Evolutionary conservation across 495 filamentous ascomycete genomes (phyloP), one percentile per base, ranked within the genome.

Genomic region (Monascus purpureus): DNA sequence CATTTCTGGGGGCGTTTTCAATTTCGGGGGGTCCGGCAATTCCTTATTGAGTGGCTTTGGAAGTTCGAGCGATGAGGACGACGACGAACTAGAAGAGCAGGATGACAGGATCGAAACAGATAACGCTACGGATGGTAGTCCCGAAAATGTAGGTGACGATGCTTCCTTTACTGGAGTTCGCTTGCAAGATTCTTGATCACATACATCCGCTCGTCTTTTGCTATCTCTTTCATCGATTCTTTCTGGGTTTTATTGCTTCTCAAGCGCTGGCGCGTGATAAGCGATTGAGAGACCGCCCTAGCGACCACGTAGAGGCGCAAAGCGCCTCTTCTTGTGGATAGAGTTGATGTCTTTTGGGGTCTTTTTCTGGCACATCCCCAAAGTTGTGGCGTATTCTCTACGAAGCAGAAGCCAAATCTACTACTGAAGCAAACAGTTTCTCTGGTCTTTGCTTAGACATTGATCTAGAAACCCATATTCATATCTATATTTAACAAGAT

Each of bases 61-160:
- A 41, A 90, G 80, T 58, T 93, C 83, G 8, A 94, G 85, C 46
- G 86, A 93, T 41, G 90, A 95, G 43, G 90, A 96, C 35, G 90
- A 97, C 40, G 90, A 95, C 43, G 90, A 97, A 39, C 77, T 82
- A 71, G 81, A 85, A 32, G 86, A 87, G 45, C 78, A 87, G 30
- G 82, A 79, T 36, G 85, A 90, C 37, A 50, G 50, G 37, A 47
- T 52, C 32, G 18, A 49, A 28, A 41, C 39, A 26, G 49, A 55
- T 25, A 38, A 43, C 42, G 32, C 43, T 31, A 48, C 59, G 8
- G 50, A 57, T 35, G 55, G 52, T 38, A 67, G 71, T 34, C 50
- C 61, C 39, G 75, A 80, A 52, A 70, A 77, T 68, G 75, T 80
- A 62, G 70, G 75, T 77, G 63, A 65, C 47, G 46, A n/a, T n/a